Evolutionary conservation across 2,329 filamentous ascomycete species (phyloP).

Genomic region (Pseudopithomyces maydicus): DNA sequence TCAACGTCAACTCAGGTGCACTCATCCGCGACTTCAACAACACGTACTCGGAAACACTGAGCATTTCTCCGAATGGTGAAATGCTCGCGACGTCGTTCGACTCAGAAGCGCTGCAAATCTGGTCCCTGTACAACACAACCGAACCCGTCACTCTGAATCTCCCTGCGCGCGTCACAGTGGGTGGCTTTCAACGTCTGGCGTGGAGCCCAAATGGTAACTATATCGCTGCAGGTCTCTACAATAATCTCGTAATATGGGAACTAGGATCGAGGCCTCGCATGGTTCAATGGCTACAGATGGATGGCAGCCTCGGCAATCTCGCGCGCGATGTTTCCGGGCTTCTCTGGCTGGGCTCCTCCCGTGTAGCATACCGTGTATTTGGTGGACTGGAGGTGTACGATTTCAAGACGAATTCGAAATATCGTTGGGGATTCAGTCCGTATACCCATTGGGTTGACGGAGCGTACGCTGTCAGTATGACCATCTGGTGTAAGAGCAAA

Average conservation of each 20-base stretch:
- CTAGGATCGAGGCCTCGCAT: background rate
- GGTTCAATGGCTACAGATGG: background rate
- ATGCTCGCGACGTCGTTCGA: background rate
- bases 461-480: background rate
- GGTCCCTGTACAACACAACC: background rate
- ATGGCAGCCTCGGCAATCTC: background rate
- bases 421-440: slow-evolving; percentile 2
- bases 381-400: slow-evolving; percentile 7
- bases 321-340: background rate
- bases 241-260: background rate
- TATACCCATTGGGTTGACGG: background rate
- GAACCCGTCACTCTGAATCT: background rate
- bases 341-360: background rate
- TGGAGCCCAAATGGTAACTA: background rate
- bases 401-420: slow-evolving; percentile 9
- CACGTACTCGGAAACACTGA: background rate
- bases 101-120: background rate
- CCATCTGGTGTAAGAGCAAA: background rate
- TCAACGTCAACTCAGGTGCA: background rate
- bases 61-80: slow-evolving; percentile 5
- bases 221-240: background rate
- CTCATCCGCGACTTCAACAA: background rate
- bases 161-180: background rate
- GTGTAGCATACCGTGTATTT: slow-evolving; percentile 2
- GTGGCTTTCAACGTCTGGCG: background rate